Evolutionary conservation across 1,139 yeast species (phyloP).

Genomic region (Diutina ranongensis): DNA sequence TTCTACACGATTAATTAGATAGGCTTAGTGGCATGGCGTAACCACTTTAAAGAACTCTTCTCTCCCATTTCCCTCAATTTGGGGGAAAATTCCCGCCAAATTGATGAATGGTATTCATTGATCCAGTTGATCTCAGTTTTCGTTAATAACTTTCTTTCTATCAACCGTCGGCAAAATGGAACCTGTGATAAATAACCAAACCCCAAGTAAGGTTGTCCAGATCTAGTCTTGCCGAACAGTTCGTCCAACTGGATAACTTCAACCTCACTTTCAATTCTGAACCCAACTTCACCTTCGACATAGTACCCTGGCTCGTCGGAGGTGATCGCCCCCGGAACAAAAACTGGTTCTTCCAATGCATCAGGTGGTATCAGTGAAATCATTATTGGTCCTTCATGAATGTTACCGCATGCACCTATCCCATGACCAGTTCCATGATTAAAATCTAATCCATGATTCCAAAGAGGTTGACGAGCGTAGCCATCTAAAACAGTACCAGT

Average conservation of each 20-base stretch:
- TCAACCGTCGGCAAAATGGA: constrained; percentile 39
- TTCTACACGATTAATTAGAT: too few species aligned
- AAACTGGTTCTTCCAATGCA: constrained; percentile 19
- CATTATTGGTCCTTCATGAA: constrained; percentile 75
- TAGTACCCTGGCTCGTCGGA: constrained; percentile 51
- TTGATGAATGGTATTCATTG: constrained; percentile 30
- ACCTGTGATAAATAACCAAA: constrained; percentile 43
- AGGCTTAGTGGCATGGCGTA: constrained; percentile 27
- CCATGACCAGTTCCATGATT: constrained; percentile 98
- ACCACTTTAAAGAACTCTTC: constrained; percentile 27
- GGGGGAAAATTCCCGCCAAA: constrained; percentile 25
- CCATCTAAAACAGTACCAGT: constrained; percentile 77
- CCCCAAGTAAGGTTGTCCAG: constrained; percentile 25
- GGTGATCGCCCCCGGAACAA: constrained; percentile 36
- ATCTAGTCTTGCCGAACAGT: constrained; percentile 23
- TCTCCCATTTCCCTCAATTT: constrained; percentile 28
- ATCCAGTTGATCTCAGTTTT: constrained; percentile 40
- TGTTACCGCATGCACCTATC: constrained; percentile 85
- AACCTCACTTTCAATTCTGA: constrained; percentile 43
- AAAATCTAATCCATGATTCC: constrained; percentile 84
- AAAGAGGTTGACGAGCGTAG: constrained; percentile 79
- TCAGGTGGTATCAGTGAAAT: constrained; percentile 30
- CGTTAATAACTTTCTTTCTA: constrained; percentile 26
- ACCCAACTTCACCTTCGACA: constrained; percentile 38
- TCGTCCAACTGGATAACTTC: constrained; percentile 27